Evolutionary conservation across 2,329 filamentous ascomycete genomes (phyloP).

Genomic region (Nigrograna mackinnonii): DNA sequence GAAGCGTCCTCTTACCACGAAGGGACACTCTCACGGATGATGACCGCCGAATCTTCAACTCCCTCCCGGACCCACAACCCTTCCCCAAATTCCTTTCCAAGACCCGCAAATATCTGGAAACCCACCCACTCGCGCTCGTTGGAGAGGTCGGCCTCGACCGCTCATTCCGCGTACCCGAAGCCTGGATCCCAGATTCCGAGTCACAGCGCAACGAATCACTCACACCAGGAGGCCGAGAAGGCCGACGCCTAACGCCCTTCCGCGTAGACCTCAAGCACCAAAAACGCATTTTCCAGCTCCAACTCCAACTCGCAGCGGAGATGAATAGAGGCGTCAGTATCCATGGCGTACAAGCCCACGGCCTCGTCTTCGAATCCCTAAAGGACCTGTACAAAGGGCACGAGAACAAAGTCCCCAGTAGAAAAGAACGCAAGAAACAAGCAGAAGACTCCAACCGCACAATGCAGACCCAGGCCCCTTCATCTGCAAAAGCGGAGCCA

Average conservation of each 20-base stretch:
- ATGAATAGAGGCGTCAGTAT: conserved; percentile 67
- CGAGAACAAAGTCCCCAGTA: conserved; percentile 65
- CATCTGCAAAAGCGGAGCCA: conserved; percentile 19
- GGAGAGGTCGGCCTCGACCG: conserved; percentile 81
- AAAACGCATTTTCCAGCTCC: conserved; percentile 64
- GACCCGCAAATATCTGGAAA: conserved; percentile 59
- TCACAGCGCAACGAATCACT: conserved; percentile 51
- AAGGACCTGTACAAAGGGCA: conserved; percentile 70
- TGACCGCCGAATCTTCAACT: conserved; percentile 45
- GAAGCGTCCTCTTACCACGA: conserved; percentile 62
- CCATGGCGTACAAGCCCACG: conserved; percentile 78
- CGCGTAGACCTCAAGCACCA: conserved; percentile 73
- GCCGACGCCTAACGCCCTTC: conserved; percentile 68
- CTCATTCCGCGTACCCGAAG: conserved; percentile 71
- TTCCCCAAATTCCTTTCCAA: conserved; percentile 62
- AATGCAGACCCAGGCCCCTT: background rate
- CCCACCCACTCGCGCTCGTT: conserved; percentile 67
- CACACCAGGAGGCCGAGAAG: conserved; percentile 73
- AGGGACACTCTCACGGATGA: conserved; percentile 33
- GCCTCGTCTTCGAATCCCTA: conserved; percentile 68
- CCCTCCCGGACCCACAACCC: conserved; percentile 63
- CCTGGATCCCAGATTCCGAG: conserved; percentile 51
- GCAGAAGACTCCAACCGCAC: conserved; percentile 3
- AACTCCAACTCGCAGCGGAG: conserved; percentile 72
- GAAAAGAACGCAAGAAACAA: conserved; percentile 53